Conservation (phyloP, 148 eudicot genomes). For the Rhododendron henanense region DNA sequence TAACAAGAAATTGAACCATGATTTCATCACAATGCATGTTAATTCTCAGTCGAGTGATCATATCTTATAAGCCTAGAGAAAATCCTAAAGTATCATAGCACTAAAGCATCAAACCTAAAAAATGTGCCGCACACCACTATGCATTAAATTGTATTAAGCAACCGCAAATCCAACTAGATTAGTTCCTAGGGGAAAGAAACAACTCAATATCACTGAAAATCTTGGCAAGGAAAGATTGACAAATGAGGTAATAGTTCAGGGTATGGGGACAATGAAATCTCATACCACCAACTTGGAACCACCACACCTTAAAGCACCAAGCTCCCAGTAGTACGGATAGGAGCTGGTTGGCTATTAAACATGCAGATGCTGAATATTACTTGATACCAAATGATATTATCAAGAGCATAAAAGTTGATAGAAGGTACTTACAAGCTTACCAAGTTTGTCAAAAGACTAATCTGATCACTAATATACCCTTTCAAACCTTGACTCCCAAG, state of each 20-base stretch:
- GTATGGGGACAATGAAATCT: background rate
- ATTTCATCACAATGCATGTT: background rate
- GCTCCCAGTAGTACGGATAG: background rate
- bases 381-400: background rate
- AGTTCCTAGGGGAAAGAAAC: background rate
- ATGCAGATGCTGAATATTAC: background rate
- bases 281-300: background rate
- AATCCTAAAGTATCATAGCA: background rate
- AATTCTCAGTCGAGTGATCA: background rate
- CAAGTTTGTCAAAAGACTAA: constrained; percentile 70
- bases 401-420: constrained; percentile 6
- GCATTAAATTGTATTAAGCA: background rate
- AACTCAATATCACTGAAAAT: no score
- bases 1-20: background rate
- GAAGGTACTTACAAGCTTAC: constrained; percentile 88
- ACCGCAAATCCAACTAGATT: background rate
- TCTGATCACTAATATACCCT: constrained; percentile 74
- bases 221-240: background rate
- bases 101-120: background rate
- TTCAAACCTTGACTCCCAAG: constrained; percentile 95
- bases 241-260: background rate
- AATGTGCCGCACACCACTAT: background rate
- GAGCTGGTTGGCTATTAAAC: background rate
- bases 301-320: background rate
- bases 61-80: background rate